Evolutionary conservation across 2,329 filamentous ascomycete genomes (phyloP), one percentile per base, ranked within the genome.

Genomic region (Epichloe gansuensis): DNA sequence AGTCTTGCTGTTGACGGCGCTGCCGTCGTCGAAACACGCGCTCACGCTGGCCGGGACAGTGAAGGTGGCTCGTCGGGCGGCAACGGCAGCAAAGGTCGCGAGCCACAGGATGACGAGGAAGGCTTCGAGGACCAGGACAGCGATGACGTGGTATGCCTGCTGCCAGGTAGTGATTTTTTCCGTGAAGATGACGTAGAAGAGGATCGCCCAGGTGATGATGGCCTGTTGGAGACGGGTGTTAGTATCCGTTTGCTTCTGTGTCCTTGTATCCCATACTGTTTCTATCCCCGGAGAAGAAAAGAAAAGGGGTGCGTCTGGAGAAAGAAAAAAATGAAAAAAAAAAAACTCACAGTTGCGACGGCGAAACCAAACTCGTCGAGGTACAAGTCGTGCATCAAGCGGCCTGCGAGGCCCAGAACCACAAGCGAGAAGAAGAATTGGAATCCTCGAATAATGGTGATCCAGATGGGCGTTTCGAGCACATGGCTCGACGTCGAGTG

Each of bases 31-130:
- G 54, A 60, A 64, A 52, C 65, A 69, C 2, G 60, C 61, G 9
- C 39, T 57, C 3, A 71, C 68, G 3, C 39, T 49, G 13, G 67
- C 60, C 8, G 56, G 55, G 48, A 67, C 65, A 4, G 56, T 61
- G 59, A 71, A 75, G 17, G 55, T 55, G 37, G 66, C 64, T 34
- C 73, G 69, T 50, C 59, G 63, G 21, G 68, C 65, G 8, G 74
- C 74, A 13, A 66, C 65, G 28, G 71, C 66, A 15, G 67, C 67
- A 54, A 65, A 71, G n/a, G 68, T 66, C 0, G 71, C 66, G 17
- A 77, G 69, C 75, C 75, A 77, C 51, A 77, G 65, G 52, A 77
- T 58, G 46, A 71, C 58, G 61, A 76, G 64, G 44, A 75, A 61
- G 4, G 60, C 65, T 46, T 76, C 73, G 23, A 76, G 64, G 13